Base-by-base conservation (phyloP, 176 grass and related monocot species). In the Paspalum vaginatum region DNA sequence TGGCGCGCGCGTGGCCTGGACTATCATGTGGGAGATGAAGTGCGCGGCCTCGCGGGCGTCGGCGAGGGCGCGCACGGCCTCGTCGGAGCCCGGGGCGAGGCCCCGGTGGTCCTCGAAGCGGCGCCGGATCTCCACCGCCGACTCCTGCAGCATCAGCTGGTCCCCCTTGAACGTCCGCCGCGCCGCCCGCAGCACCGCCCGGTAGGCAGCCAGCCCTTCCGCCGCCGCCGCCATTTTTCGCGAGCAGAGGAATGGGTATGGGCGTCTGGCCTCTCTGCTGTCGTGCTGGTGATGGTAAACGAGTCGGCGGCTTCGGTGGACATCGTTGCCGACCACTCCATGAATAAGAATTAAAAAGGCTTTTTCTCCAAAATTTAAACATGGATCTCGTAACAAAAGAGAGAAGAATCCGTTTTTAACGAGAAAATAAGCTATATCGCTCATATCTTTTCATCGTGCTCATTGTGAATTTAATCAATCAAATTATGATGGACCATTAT, bases 11-110 rank as follows among this genome's bases (percentile, higher is more conserved):
- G 87, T 75, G 40, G 96, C 92, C 78, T 98, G 96, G 47, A 98
- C 90, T 62, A 98, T 95, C 96, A 89, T 89, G 79, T 98, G 70
- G 75, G 86, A 21, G 74, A 98, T 93, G 90, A 98, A 98, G 88
- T 93, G 83, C 21, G 96, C 87, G 4, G 92, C 96, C 71, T 98
- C 92, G 43, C 84, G 77, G 62, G 87, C 87, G 43, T 85, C 87
- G 40, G 77, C 27, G 70, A 89, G 45, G 70, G 82, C 87, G 48
- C 87, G 83, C 25, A 60, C 26, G 41, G 92, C 90, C 43, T 95
- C 89, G 65, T 93, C 96, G 27, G 93, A 78, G n/a, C 85, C 92
- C 74, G 88, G 61, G 69, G 85, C 63, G 32, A 90, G 81, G 57
- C 41, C 40, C 2, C 88, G 88, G 50, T 93, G 79, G 39, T 95